Percentiles rank a stretch among this genome's conserved stretches.
Conservation (phyloP, 176 grass and related monocot species). For the Oryza punctata region DNA sequence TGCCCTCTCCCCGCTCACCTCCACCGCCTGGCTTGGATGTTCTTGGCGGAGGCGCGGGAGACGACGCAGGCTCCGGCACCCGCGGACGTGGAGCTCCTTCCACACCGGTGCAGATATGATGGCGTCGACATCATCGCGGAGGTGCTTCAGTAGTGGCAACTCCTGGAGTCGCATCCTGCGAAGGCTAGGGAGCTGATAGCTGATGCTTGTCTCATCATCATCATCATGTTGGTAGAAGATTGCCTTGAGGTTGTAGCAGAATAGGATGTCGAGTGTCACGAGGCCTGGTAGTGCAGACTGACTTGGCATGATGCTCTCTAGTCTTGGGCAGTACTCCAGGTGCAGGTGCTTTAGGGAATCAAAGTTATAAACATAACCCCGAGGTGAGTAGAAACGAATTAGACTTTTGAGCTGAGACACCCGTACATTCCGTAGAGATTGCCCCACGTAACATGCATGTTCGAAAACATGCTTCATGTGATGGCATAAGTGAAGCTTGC, state of each 20-base stretch:
- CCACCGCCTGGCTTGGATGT: background rate
- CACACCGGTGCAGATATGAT: background rate
- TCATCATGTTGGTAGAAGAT: background rate
- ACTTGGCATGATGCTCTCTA: background rate
- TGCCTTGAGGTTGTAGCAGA: slow-evolving; percentile 34
- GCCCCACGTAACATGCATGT: too few relatives aligned
- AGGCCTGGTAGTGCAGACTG: fast-evolving
- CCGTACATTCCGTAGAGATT: background rate
- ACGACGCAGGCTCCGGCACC: slow-evolving; percentile 26
- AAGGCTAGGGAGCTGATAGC: background rate
- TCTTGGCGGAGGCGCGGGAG: background rate
- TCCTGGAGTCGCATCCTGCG: background rate
- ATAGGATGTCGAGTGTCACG: background rate
- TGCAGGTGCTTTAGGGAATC: background rate
- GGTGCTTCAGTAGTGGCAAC: slow-evolving; percentile 2
- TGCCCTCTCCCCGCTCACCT: background rate
- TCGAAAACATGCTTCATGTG: background rate
- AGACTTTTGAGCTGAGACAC: background rate
- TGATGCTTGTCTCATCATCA: fast-evolving
- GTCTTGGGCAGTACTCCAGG: slow-evolving; percentile 37
- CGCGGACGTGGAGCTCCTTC: slow-evolving; percentile 9
- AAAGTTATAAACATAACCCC: fast-evolving
- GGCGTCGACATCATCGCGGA: fast-evolving
- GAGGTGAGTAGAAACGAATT: background rate
- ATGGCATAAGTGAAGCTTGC: background rate